Evolutionary conservation across 257 asterid species (phyloP).

Genomic region (Asclepias syriaca): DNA sequence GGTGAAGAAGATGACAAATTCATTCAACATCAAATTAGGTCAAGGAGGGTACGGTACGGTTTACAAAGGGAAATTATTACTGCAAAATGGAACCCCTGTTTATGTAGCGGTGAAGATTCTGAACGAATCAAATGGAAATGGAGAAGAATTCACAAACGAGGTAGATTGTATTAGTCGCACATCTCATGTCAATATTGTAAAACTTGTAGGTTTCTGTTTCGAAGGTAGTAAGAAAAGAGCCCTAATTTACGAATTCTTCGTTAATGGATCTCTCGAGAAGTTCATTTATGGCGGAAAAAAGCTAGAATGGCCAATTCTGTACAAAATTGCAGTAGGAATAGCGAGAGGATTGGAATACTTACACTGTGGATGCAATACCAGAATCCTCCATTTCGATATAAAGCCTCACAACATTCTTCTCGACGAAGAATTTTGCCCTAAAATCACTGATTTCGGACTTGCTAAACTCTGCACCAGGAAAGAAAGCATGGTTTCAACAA

Average conservation of each 20-base stretch:
- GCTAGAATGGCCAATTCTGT: conserved; percentile 14
- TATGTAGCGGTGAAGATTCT: conserved; percentile 16
- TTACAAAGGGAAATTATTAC: conserved; percentile 11
- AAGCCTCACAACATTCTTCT: conserved; percentile 40
- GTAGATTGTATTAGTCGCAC: conserved; percentile 36
- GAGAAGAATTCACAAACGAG: conserved; percentile 39
- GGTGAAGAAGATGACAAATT: conserved; percentile 11
- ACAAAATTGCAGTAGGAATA: conserved; percentile 27
- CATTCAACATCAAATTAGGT: conserved; percentile 9
- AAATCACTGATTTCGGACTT: conserved; percentile 34
- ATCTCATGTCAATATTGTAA: conserved; percentile 36
- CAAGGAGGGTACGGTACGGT: conserved; percentile 21
- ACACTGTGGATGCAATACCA: conserved; percentile 27
- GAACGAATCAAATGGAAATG: conserved; percentile 14
- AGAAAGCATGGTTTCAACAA: conserved; percentile 28
- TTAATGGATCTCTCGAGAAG: conserved; percentile 34
- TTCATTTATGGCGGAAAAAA: conserved; percentile 8
- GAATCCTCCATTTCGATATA: conserved; percentile 32
- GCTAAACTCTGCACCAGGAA: conserved; percentile 25
- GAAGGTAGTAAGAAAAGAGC: conserved; percentile 28
- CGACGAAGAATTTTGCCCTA: conserved; percentile 29
- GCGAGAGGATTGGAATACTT: conserved; percentile 41
- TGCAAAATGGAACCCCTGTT: conserved; percentile 8
- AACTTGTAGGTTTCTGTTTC: conserved; percentile 37
- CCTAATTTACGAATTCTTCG: conserved; percentile 35